phyloP scores from a whole-genome alignment of 306 rosid genomes.

The Purshia tridentata region DNA sequence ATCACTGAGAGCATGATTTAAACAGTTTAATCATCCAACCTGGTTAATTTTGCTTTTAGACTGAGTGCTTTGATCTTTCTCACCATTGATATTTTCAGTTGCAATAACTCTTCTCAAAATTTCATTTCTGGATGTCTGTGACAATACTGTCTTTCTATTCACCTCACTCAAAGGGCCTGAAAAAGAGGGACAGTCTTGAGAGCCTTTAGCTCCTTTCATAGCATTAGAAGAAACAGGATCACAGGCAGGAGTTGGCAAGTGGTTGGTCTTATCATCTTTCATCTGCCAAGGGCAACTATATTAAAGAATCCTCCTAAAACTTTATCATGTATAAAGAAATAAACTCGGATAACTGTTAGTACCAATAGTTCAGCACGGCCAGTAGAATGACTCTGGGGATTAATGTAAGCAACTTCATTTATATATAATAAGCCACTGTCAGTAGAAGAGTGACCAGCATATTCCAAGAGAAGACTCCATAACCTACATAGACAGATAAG shows the following conservation, averaged over 20 bases:
- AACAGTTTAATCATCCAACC: slow-evolving; percentile 17
- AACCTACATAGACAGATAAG: slow-evolving; percentile 19
- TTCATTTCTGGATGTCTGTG: not conserved
- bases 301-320: not conserved
- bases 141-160: not conserved
- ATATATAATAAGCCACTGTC: not conserved
- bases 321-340: not conserved
- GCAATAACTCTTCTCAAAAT: not conserved
- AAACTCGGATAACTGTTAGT: not conserved
- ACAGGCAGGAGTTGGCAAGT: not conserved
- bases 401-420: slow-evolving; percentile 1
- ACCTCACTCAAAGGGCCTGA: not conserved
- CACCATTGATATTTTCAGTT: slow-evolving; percentile 3
- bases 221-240: slow-evolving; percentile 9
- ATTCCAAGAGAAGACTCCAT: slow-evolving; percentile 12
- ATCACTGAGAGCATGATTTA: not conserved
- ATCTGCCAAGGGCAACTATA: slow-evolving; percentile 6
- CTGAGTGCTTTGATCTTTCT: not conserved
- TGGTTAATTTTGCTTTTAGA: slow-evolving; percentile 10
- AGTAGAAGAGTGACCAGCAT: not conserved
- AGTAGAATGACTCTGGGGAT: not conserved
- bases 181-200: slow-evolving; percentile 1
- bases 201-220: slow-evolving; percentile 3
- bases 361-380: slow-evolving; percentile 1
- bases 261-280: not conserved